Conservation (phyloP, 2,329 filamentous ascomycete genomes). For the Volutella citrinella region DNA sequence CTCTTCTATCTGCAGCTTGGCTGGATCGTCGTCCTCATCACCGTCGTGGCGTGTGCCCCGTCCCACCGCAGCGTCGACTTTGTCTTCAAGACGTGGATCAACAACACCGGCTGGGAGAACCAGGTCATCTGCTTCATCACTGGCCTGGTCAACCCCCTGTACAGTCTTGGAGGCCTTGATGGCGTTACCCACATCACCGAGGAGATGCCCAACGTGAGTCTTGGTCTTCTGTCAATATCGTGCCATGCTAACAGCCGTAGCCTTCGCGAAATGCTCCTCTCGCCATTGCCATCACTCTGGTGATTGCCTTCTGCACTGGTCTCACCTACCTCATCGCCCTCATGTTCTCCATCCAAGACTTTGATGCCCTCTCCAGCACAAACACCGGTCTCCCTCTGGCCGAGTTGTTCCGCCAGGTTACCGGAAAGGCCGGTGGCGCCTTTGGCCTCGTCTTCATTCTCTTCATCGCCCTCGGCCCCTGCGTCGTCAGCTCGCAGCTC, state of each 20-base stretch:
- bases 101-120: constrained; percentile 50
- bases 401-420: constrained; percentile 45
- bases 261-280: constrained; percentile 36
- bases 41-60: constrained; percentile 44
- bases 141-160: constrained; percentile 46
- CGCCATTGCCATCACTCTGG: constrained; percentile 41
- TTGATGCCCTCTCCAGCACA: constrained; percentile 38
- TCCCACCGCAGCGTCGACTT: constrained; percentile 43
- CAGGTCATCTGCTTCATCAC: constrained; percentile 49
- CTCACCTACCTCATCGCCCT: constrained; percentile 48
- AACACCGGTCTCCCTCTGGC: constrained; percentile 42
- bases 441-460: constrained; percentile 41
- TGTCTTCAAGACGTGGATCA: constrained; percentile 50
- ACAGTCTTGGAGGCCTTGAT: constrained; percentile 45
- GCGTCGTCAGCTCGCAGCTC: constrained; percentile 34
- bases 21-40: constrained; percentile 46
- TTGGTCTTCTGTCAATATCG: background rate
- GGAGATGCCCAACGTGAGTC: constrained; percentile 47
- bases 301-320: constrained; percentile 48
- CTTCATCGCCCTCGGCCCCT: constrained; percentile 41
- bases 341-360: constrained; percentile 51
- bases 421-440: constrained; percentile 36
- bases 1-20: constrained; percentile 44
- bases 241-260: constrained; percentile 11
- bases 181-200: constrained; percentile 48